Evolutionary conservation across 192 early-diverging fungal genomes (phyloP), one percentile per base, ranked within the genome.

Genomic region (Cladochytrium replicatum): DNA sequence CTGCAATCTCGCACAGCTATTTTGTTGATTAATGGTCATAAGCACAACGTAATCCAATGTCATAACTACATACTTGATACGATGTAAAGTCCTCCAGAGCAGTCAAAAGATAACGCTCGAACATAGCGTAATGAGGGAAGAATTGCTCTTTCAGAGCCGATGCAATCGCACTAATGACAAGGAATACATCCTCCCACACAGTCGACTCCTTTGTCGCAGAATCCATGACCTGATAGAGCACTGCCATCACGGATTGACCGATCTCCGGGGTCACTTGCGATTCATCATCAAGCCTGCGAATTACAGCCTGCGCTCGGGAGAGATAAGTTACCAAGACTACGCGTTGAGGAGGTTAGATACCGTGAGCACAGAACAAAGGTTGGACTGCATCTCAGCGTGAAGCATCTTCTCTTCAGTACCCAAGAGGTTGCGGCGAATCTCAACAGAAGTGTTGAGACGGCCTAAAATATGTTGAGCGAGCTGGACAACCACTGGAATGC

Each of bases 31-130:
- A n/a, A n/a, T n/a, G n/a, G n/a, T n/a, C n/a, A n/a, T n/a, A n/a
- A n/a, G n/a, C n/a, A n/a, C n/a, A n/a, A n/a, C n/a, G n/a, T n/a
- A n/a, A n/a, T n/a, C n/a, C n/a, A n/a, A n/a, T n/a, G n/a, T n/a
- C n/a, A n/a, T n/a, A n/a, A n/a, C n/a, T 29, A 27, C 31, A 7
- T 26, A 70, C 72, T 40, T 51, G 49, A 62, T 89, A 76, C 58
- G 97, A 93, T 57, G 90, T 83, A 41, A 85, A 82, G 71, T 93
- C 91, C 54, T 85, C 78, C 32, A 99, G 68, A 0, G 88, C 90
- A 26, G 53, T 58, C 41, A 83, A 79, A 13, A 99, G 71, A 61
- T 83, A 83, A n/a, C 88, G 89, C 2, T 80, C 71, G 64, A 99
- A 91, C 0, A 81, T 63, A 23, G 88, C 89, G 40, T 89, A 78